A percentile compares a stretch with the other conserved stretches of the same genome.
Evolutionary conservation across 305 asterid genomes (phyloP).

Genomic region (Andrographis paniculata): DNA sequence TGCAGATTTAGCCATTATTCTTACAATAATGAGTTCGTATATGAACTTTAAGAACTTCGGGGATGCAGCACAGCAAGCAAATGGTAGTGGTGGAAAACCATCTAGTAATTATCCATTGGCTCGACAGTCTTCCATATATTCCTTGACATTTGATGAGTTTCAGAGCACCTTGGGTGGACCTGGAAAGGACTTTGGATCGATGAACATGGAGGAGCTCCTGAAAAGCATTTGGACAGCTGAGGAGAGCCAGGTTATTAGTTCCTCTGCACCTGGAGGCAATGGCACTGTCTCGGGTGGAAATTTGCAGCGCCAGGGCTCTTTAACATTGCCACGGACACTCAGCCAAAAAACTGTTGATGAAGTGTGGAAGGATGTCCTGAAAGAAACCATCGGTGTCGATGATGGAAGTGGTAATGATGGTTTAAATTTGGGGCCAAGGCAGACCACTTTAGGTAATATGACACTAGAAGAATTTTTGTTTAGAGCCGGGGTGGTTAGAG

Average conservation of each 20-base stretch:
- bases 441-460: slow-evolving; percentile 82
- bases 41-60: slow-evolving; percentile 64
- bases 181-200: slow-evolving; percentile 92
- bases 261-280: slow-evolving; percentile 28
- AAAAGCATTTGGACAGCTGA: slow-evolving; percentile 93
- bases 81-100: slow-evolving; percentile 35
- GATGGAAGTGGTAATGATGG: slow-evolving; percentile 31
- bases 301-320: slow-evolving; percentile 81
- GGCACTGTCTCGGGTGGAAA: slow-evolving; percentile 36
- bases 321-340: slow-evolving; percentile 77
- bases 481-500: slow-evolving; percentile 75
- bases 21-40: slow-evolving; percentile 52
- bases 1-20: slow-evolving; percentile 28
- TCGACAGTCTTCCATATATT: slow-evolving; percentile 75
- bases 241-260: slow-evolving; percentile 46
- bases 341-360: slow-evolving; percentile 92
- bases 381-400: slow-evolving; percentile 34
- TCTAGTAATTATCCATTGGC: slow-evolving; percentile 45
- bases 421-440: slow-evolving; percentile 37
- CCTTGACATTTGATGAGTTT: slow-evolving; percentile 90
- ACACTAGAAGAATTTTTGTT: slow-evolving; percentile 78
- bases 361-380: slow-evolving; percentile 76
- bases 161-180: slow-evolving; percentile 68
- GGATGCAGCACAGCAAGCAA: slow-evolving; percentile 34
- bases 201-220: slow-evolving; percentile 92